A percentile compares a stretch with the other conserved stretches of the same genome.
Conservation (phyloP, 1,284 basidiomycete genomes). For the Ustilago esculenta region DNA sequence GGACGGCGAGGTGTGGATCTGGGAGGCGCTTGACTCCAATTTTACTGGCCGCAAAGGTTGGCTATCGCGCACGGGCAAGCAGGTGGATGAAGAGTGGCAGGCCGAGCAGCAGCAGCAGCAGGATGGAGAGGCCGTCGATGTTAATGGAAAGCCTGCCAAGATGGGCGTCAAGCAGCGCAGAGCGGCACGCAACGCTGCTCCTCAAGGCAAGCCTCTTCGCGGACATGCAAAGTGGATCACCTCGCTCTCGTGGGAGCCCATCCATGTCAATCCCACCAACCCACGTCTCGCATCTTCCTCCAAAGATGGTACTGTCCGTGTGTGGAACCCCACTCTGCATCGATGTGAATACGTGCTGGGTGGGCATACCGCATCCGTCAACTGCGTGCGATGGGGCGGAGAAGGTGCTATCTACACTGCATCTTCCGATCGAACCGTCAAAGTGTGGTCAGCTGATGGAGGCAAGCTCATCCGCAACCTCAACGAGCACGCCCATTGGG, state of each 20-base stretch:
- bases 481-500: constrained; percentile 98
- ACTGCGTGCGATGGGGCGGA: constrained; percentile 92
- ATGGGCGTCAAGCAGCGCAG: constrained; percentile 58
- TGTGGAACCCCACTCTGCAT: constrained; percentile 84
- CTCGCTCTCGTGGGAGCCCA: constrained; percentile 94
- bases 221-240: constrained; percentile 98
- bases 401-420: constrained; percentile 78
- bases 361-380: constrained; percentile 92
- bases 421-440: constrained; percentile 89
- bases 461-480: constrained; percentile 76
- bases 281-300: constrained; percentile 88
- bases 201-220: constrained; percentile 68
- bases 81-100: constrained; percentile 54
- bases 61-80: constrained; percentile 50
- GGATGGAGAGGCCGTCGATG: constrained; percentile 1
- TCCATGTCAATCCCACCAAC: constrained; percentile 72
- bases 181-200: constrained; percentile 58
- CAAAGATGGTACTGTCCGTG: constrained; percentile 92
- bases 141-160: constrained; percentile 24
- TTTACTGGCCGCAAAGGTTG: constrained; percentile 55
- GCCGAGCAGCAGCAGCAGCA: constrained; percentile 20
- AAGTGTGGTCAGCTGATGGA: constrained; percentile 87
- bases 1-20: constrained; percentile 64
- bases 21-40: constrained; percentile 57
- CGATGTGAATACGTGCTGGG: constrained; percentile 85